Base-by-base conservation (phyloP, 805 yeast species). In the Monosporozyma aquatica region DNA sequence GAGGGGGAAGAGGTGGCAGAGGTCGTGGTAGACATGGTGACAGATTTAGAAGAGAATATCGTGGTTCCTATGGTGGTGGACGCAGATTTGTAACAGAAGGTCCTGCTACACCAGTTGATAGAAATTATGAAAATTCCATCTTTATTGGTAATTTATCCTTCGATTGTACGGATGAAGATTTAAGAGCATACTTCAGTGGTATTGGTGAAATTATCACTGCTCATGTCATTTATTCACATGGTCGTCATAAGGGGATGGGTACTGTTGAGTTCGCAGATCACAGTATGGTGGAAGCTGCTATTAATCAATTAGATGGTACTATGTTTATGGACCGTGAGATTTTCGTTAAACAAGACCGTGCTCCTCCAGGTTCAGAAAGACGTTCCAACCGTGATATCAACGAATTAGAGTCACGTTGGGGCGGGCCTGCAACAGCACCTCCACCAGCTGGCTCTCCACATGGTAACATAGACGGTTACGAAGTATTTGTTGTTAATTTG, bases 311-410 rank as follows among this genome's bases (percentile, higher is more conserved):
- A 54, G 80, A 84, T 63, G 80, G 82, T 56, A 69, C 77, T 24
- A 69, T 67, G 27, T 74, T 80, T 48, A 64, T 69, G 55, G 94
- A 86, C n/a, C 79, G 97, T 62, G 80, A 76, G 52, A 80, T 87
- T 34, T 87, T 82, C 61, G 94, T 89, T 10, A 80, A 96, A 65
- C 92, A 82, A 61, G 95, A 87, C 64, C 81, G 84, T 58, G 92
- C 92, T 26, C 92, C 92, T 22, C 92, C 90, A 53, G 66, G 48
- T 37, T 10, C 13, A 45, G 20, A 29, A 29, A 29, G 33, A 29
- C 33, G 33, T 29, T 15, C 48, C 14, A 28, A 52, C 20, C 38
- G 47, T 15, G n/a, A n/a, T 18, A 13, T 3, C 18, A 18, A 20
- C 17, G 23, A 17, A 6, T 20, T 11, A 20, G 35, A 30, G 18